Base-by-base conservation (phyloP, 1,284 basidiomycete genomes). In the Rhodotorula sp. region DNA sequence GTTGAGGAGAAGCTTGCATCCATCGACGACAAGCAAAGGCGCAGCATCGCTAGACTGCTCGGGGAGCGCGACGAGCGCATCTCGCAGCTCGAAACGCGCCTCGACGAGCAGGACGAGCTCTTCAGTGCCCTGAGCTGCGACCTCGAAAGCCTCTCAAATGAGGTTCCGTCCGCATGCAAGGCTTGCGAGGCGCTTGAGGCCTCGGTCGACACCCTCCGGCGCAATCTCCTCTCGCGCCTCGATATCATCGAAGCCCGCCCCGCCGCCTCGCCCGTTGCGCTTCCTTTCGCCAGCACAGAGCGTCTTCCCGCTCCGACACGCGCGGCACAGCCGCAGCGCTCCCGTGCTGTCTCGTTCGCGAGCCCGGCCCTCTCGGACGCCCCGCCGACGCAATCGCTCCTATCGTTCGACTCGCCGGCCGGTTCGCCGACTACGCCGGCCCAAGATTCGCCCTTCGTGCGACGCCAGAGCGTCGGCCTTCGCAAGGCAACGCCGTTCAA, bases 401-500 rank as follows among this genome's bases (percentile, higher is more conserved):
- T 63, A 15, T 63, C 62, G 29, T 55, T 63, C 48, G 59, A 58
- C 54, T 56, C 70, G 12, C 58, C 54, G 22, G 54, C 63, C 9
- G 44, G 37, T 34, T 60, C 65, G 4, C 59, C 36, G 27, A 9
- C 29, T 21, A 44, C 48, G 6, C 53, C 53, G n/a, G 58, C 54
- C n/a, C 19, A 29, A 13, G 50, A 29, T n/a, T 51, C 50, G n/a
- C 50, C 50, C 50, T n/a, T 51, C 8, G 50, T 17, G 1, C 50
- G n/a, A 2, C 44, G 41, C n/a, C 53, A 56, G 22, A 37, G 51
- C 22, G 29, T 41, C 54, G 51, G 54, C 3, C 12, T 27, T 6
- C 60, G 69, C 58, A 63, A 66, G 46, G 29, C 50, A 8, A 65
- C 65, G 19, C 59, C 66, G 15, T 60, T 59, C 54, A 61, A 55